Base-by-base conservation (phyloP, 2,329 filamentous ascomycete genomes). In the Fusarium nurragi region DNA sequence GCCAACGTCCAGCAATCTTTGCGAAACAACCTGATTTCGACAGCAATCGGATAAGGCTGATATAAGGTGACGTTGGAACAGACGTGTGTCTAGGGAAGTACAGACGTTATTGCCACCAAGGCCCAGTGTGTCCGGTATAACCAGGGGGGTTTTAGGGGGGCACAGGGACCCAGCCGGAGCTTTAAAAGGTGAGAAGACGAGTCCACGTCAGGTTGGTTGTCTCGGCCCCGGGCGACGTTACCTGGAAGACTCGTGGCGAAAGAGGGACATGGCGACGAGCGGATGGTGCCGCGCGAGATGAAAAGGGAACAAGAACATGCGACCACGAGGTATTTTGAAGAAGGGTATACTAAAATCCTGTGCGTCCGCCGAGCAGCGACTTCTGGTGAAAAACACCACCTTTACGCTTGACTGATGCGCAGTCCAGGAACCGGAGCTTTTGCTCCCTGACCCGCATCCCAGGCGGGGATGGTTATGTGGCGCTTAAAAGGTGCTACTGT, bases 401-500 rank as follows among this genome's bases (percentile, higher is more conserved):
- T 61, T 60, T 49, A 50, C 57, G 50, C 38, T 60, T 71, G 69
- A 70, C 65, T 70, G 67, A 69, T 71, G 65, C 54, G 54, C 23
- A 60, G 72, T 64, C 57, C 47, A 68, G 61, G 38, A 61, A 16
- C 70, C 74, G 75, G 75, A 77, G 75, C 75, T 69, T 72, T 72
- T 67, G 75, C 75, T 77, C 75, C 75, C 67, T 67, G 66, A 62
- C 61, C 56, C 60, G 70, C 64, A 67, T 28, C 67, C 70, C 70
- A 73, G 74, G 74, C 65, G 65, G 67, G 69, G 61, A 69, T 60
- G 56, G 64, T 60, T 70, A 68, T 67, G 72, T 70, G 57, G 72
- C 73, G 72, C 73, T 73, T 74, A 68, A 68, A 71, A 67, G 65
- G n/a, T n/a, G n/a, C 54, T 59, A 41, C 55, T 54, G 46, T 60